Evolutionary conservation across 2,329 filamentous ascomycete species (phyloP), one percentile per base, ranked within the genome.

Genomic region (Ceratocystis papillata): DNA sequence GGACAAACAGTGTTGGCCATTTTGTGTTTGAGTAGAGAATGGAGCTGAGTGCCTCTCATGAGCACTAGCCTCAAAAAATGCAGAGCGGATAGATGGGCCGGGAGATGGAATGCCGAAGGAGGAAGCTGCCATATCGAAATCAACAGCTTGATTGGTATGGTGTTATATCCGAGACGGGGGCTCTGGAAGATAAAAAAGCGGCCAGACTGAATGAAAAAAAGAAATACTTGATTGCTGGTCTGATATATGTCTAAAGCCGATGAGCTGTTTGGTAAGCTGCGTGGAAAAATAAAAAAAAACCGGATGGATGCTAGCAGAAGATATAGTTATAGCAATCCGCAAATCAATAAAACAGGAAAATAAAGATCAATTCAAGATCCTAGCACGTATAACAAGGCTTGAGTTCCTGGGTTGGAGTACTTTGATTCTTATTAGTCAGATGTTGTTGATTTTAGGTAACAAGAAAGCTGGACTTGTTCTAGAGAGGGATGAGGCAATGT

Each of bases 381-480:
- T 25, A 4, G 55, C n/a, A 59, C 55, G 55, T 59, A 37, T 37
- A 33, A 30, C 28, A 59, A 63, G 61, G 44, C 46, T 48, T 61
- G 64, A n/a, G 57, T 48, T 55, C 41, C 37, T 61, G 22, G 55
- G 44, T 63, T 67, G 67, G 69, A 53, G 65, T 62, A 63, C 22
- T 30, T 57, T 61, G 61, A 69, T 71, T 71, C 68, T 65, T 72
- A 71, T 72, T 72, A 72, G 71, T 72, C 71, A 72, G 69, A 37
- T 61, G 63, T 65, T 37, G 68, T 67, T 66, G 67, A 64, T 70
- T 68, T 72, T 72, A 72, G 70, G 71, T 72, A 72, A 72, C 66
- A 67, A 65, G 64, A 62, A 70, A 64, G 62, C 50, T 55, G 61
- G 46, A 62, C 46, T 65, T 55, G 67, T 67, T 67, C 50, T 64